A percentile compares a stretch with the other conserved stretches of the same genome.
Conservation (phyloP, 345 rosid genomes). For the Populus deltoides region DNA sequence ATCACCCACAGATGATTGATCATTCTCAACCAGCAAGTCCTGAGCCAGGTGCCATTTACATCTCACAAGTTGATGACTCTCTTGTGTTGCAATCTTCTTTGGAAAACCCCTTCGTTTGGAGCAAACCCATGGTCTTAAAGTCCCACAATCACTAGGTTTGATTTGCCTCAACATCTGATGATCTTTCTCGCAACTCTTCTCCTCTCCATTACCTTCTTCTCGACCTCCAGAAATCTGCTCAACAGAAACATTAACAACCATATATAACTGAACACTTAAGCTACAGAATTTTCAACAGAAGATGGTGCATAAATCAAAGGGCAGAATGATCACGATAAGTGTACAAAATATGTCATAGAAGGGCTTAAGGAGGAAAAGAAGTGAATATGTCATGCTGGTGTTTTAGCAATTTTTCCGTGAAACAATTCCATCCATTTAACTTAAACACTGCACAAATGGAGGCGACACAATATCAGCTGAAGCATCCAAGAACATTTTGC, state of each 20-base stretch:
- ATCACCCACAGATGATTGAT: constrained; percentile 39
- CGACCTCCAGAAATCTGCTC: constrained; percentile 40
- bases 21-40: constrained; percentile 47
- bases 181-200: constrained; percentile 35
- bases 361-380: background rate
- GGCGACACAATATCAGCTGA: background rate
- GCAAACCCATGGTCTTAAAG: constrained; percentile 55
- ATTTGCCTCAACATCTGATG: constrained; percentile 25
- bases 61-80: constrained; percentile 29
- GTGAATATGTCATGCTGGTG: background rate
- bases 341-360: background rate
- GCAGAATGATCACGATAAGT: background rate
- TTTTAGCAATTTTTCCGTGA: background rate
- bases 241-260: constrained; percentile 28
- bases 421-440: background rate
- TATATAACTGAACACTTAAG: constrained; percentile 9
- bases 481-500: background rate
- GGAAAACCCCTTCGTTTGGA: constrained; percentile 54
- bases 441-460: background rate
- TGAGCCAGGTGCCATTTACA: constrained; percentile 44
- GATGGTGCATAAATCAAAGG: background rate
- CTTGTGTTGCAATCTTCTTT: constrained; percentile 48
- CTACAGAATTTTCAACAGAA: background rate
- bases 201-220: constrained; percentile 36
- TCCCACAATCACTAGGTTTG: constrained; percentile 49